Base-by-base conservation (phyloP, 2,329 filamentous ascomycete genomes). In the Calonectria honghensis region DNA sequence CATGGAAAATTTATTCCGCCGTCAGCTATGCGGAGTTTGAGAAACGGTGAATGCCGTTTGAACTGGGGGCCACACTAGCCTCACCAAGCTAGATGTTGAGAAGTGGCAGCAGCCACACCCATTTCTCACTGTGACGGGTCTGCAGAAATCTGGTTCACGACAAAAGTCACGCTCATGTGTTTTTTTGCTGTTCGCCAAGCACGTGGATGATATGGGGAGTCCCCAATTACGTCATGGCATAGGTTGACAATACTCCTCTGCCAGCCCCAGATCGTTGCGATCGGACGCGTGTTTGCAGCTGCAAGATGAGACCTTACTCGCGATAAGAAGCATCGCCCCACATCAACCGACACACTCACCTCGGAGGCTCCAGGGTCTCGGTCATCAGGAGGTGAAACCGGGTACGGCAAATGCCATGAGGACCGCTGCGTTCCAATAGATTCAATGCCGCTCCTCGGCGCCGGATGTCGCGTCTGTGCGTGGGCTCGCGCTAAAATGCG, bases 401-500 rank as follows among this genome's bases (percentile, higher is more conserved):
- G n/a, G 35, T 11, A 48, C 45, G 45, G 45, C 6, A 48, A 24
- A 48, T n/a, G 45, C n/a, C n/a, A 37, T 29, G 20, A 18, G 20
- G 9, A 37, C 11, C 63, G 9, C 16, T 13, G 45, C 41, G 2
- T 50, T 7, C 63, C 39, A 50, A 51, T 45, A 24, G 7, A 52
- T 66, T 10, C 35, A 73, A 39, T 73, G 65, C 70, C 70, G 70
- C 41, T 57, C 70, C 70, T 66, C 66, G 71, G 71, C 37, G 39
- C 71, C 66, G 71, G 65, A 41, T 35, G 10, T 37, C 2, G 1
- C 32, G 20, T 65, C 41, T 35, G 31, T 32, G 32, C 59, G 50
- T 24, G 16, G 32, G 32, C 13, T 37, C 11, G 18, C 18, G 59
- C 59, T 31, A 65, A 71, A 61, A 71, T 69, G 68, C 68, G 68